A percentile compares a stretch with the other conserved stretches of the same genome.
Evolutionary conservation across 1,284 basidiomycete genomes (phyloP).

Genomic region (Tilletiopsis washingtonensis): DNA sequence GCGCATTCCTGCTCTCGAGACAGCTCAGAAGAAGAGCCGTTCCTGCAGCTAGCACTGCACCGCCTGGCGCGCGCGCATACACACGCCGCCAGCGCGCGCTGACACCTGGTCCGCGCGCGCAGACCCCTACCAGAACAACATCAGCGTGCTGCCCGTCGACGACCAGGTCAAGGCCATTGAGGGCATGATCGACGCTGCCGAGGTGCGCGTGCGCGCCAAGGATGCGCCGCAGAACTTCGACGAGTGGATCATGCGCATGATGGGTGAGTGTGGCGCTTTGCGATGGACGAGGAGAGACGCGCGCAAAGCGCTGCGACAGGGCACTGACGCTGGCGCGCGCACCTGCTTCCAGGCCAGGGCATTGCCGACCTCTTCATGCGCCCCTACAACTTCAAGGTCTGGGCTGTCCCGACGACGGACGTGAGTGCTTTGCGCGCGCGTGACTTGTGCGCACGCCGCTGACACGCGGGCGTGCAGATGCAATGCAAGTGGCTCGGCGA

Average conservation of each 20-base stretch:
- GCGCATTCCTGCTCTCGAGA: no score
- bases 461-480: no score
- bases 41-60: no score
- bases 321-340: neutral
- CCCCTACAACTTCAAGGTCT: constrained; percentile 56
- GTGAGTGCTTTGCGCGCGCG: neutral
- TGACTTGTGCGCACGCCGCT: no score
- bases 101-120: neutral
- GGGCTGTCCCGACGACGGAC: constrained; percentile 52
- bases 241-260: constrained; percentile 53
- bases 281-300: neutral
- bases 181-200: constrained; percentile 51
- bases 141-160: constrained; percentile 52
- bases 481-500: constrained; percentile 57
- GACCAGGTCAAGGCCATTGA: constrained; percentile 53
- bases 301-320: no score
- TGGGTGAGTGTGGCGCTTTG: constrained; percentile 36
- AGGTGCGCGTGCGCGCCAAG: constrained; percentile 45
- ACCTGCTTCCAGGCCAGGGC: constrained; percentile 33
- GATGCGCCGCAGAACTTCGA: constrained; percentile 50
- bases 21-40: no score
- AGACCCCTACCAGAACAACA: constrained; percentile 53
- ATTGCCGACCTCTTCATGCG: constrained; percentile 55
- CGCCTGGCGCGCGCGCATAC: no score
- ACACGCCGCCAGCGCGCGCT: no score